Evolutionary conservation across 2,329 filamentous ascomycete species (phyloP).

Genomic region (Fusarium xylarioides): DNA sequence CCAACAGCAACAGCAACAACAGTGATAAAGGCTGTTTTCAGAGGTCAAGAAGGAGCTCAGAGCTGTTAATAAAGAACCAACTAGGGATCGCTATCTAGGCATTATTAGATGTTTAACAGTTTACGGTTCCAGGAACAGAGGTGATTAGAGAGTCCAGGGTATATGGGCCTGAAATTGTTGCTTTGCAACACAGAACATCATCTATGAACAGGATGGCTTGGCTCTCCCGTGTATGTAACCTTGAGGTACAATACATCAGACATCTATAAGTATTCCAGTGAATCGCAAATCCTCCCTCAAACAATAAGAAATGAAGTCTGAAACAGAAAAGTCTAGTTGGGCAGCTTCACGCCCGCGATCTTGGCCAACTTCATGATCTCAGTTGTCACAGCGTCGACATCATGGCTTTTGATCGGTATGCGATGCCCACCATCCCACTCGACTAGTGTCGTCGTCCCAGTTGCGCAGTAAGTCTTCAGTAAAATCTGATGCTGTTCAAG

Average conservation of each 20-base stretch:
- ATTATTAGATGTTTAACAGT: too few species aligned
- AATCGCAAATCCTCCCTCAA: background rate
- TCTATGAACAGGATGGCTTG: background rate
- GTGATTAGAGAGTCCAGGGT: background rate
- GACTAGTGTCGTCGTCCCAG: constrained; percentile 63
- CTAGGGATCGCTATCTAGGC: too few species aligned
- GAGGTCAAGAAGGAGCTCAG: too few species aligned
- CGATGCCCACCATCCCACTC: constrained; percentile 80
- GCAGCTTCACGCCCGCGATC: background rate
- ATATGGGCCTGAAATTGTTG: background rate
- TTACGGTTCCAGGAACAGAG: too few species aligned
- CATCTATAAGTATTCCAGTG: background rate
- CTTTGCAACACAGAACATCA: background rate
- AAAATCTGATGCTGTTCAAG: constrained; percentile 61
- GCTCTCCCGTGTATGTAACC: too few species aligned
- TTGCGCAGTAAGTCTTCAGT: constrained; percentile 67
- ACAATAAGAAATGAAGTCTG: too few species aligned
- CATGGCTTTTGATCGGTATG: constrained; percentile 72
- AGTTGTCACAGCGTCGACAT: constrained; percentile 61
- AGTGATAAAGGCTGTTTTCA: too few species aligned
- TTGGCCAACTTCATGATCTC: constrained; percentile 43
- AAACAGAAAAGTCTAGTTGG: constrained; percentile 8
- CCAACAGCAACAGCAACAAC: too few species aligned
- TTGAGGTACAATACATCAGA: too few species aligned
- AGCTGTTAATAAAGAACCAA: too few species aligned